Percentiles rank a stretch among this genome's conserved stretches.
These are phyloP conservation scores for Ilyonectria destructans DNA, from an alignment of 2,329 filamentous ascomycete species.

Conservation along the genomic window DNA sequence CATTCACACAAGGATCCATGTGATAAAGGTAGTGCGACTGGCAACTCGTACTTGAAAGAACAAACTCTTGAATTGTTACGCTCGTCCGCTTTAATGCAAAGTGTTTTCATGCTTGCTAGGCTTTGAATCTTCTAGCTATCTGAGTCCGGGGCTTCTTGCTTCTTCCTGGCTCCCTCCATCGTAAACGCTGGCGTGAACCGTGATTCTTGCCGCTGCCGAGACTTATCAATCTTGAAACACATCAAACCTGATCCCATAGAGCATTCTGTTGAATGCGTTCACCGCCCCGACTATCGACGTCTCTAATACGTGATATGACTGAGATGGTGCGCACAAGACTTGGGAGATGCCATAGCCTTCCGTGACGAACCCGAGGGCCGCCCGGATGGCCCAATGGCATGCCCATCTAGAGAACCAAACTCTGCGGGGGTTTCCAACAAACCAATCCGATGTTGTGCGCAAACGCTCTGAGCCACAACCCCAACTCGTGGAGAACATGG, in stretches of 20 bases:
- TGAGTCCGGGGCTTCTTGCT: no score
- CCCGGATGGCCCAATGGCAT: no score
- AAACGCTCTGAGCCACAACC: not conserved
- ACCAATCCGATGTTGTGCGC: not conserved
- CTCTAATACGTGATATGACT: slow-evolving; percentile 45
- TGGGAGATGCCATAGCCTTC: slow-evolving; percentile 12
- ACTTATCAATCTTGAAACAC: not conserved
- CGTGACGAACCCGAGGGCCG: not conserved
- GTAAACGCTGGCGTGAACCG: not conserved
- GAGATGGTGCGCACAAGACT: slow-evolving; percentile 46
- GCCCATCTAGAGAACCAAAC: not conserved
- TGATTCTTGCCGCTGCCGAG: not conserved
- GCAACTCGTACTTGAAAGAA: not conserved
- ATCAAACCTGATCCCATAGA: not conserved
- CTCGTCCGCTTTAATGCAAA: not conserved
- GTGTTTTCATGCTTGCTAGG: not conserved
- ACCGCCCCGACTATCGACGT: not conserved
- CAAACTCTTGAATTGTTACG: not conserved
- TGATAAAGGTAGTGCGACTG: not conserved
- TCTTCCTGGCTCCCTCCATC: not conserved
- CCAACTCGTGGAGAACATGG: not conserved
- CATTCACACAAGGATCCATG: not conserved
- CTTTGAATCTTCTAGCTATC: not conserved
- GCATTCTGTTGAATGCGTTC: not conserved
- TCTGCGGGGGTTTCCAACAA: not conserved